phyloP scores from a whole-genome alignment of 306 rosid species.

The Glycine tomentella region DNA sequence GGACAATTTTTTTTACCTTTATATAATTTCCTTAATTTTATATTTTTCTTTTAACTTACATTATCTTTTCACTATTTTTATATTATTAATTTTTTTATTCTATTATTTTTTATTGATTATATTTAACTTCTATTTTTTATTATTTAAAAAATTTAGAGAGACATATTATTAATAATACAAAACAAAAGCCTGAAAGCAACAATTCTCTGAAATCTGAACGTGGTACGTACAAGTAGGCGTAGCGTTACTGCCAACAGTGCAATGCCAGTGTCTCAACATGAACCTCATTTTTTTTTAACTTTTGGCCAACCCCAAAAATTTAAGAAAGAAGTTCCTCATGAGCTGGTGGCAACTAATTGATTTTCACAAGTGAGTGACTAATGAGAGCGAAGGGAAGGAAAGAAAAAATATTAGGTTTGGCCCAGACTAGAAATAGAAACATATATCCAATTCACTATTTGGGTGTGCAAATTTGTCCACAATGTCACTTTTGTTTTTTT shows the following conservation, averaged over 20 bases:
- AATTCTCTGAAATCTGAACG: conserved; percentile 3
- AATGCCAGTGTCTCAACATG: neutral
- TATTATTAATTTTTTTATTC: too few relatives aligned
- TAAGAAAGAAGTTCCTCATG: neutral
- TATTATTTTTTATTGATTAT: too few relatives aligned
- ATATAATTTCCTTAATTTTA: too few relatives aligned
- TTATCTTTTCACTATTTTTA: too few relatives aligned
- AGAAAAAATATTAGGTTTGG: neutral
- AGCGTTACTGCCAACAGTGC: neutral
- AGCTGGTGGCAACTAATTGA: conserved; percentile 24
- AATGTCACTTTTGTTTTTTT: neutral
- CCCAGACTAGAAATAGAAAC: conserved; percentile 20
- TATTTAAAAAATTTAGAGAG: too few relatives aligned
- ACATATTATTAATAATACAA: neutral
- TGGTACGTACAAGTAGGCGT: conserved; percentile 15
- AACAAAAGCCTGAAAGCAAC: conserved; percentile 9
- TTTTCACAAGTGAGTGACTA: conserved; percentile 14
- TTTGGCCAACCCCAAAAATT: neutral
- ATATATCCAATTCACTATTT: neutral
- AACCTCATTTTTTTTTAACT: neutral
- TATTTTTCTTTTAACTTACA: too few relatives aligned
- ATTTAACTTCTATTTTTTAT: too few relatives aligned
- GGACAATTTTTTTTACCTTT: too few relatives aligned
- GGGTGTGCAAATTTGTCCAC: neutral
- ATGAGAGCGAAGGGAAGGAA: neutral